Evolutionary conservation across 371 early-diverging fungal species (phyloP), one percentile per base, ranked within the genome.

Genomic region (Basidiobolus meristosporus): DNA sequence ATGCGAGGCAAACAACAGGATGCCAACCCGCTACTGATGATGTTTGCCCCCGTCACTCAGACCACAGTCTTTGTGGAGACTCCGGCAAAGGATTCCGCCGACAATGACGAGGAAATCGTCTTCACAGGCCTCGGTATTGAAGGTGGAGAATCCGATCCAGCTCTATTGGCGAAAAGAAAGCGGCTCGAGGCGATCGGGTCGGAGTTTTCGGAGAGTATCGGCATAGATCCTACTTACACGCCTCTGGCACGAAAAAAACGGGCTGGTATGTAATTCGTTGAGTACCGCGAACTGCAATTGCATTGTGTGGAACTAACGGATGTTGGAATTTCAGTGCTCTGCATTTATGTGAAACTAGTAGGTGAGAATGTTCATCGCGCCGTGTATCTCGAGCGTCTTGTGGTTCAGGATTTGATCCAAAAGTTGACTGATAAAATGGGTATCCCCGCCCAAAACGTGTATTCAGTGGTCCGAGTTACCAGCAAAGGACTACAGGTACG

Each of bases 331-430:
- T 12, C 43, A 62, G 63, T 60, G 26, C 54, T 67, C 1, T 60
- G 68, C 21, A 45, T 71, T 7, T 71, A 64, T 44, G 58, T 59
- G 20, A 59, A 59, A 23, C 58, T 65, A 29, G 54, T 55, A 1
- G 47, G 54, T 18, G 68, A 65, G 36, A 32, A 56, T 2, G 57
- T 62, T 0, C 60, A 58, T 42, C 53, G 66, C 6, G 72, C 72
- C 0, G 50, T 68, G n/a, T 71, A 71, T 41, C 55, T 71, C 2
- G 66, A 71, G 22, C 47, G 54, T 12, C 46, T 54, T 1, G 63
- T 63, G 0, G 51, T 62, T 4, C 33, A 47, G n/a, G 58, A 65
- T 9, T 39, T 71, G 20, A 52, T 53, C 1, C 44, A 53, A 10
- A 67, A 65, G 31, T 36, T 69, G 34, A 38, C 56, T 15, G 54